Evolutionary conservation across 1,139 yeast species (phyloP).

Genomic region (Zygosaccharomyces pseudobailii): DNA sequence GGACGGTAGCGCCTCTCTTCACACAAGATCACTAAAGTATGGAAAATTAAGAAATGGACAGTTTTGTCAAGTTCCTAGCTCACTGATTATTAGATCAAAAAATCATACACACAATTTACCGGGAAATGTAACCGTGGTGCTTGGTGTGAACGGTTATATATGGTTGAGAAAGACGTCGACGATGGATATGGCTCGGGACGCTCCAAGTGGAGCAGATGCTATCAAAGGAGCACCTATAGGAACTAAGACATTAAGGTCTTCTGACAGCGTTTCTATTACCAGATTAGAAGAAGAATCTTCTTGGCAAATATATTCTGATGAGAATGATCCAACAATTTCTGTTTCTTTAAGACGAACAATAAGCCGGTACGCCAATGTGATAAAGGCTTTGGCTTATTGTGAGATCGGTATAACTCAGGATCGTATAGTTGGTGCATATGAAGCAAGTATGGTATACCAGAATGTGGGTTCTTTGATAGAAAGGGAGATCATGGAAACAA

Average conservation of each 20-base stretch:
- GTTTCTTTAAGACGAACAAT: slow-evolving; percentile 63
- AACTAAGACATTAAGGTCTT: slow-evolving; percentile 45
- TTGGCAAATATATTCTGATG: slow-evolving; percentile 92
- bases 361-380: slow-evolving; percentile 78
- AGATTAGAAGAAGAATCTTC: slow-evolving; percentile 90
- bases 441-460: slow-evolving; percentile 76
- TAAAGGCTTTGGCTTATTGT: slow-evolving; percentile 72
- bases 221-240: slow-evolving; percentile 39
- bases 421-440: slow-evolving; percentile 76
- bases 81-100: slow-evolving; percentile 75
- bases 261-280: slow-evolving; percentile 68
- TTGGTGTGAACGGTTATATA: slow-evolving; percentile 92
- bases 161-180: slow-evolving; percentile 79
- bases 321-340: slow-evolving; percentile 65
- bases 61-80: slow-evolving; percentile 74
- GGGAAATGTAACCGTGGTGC: slow-evolving; percentile 81
- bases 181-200: slow-evolving; percentile 31
- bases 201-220: slow-evolving; percentile 38
- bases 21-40: slow-evolving; percentile 89
- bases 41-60: slow-evolving; percentile 93
- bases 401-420: slow-evolving; percentile 85
- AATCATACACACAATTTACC: slow-evolving; percentile 84
- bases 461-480: slow-evolving; percentile 71
- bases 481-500: slow-evolving; percentile 64
- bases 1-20: slow-evolving; percentile 91